Base-by-base conservation (phyloP, 495 filamentous ascomycete species). In the Pseudomonodictys pantanalensis region DNA sequence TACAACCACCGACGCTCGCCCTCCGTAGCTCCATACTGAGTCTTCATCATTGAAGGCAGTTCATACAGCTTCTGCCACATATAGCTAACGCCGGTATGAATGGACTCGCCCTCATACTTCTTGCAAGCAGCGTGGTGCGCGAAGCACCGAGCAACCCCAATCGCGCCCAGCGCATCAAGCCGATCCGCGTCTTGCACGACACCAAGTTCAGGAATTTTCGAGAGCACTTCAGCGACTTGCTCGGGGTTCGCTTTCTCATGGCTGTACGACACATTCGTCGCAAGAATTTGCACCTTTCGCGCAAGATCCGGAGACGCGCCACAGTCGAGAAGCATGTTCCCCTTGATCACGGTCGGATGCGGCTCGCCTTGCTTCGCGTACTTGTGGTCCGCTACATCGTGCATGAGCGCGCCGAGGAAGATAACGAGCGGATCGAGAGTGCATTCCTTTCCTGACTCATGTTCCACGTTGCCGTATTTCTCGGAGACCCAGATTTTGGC, bases 131-230 rank as follows among this genome's bases (percentile, higher is more conserved):
- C 90, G 1, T 84, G 78, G 68, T 82, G 95, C 2, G 88, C 86
- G 71, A 96, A 95, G 38, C 81, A 79, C 33, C 92, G 71, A 2
- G 81, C 91, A 51, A 95, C 82, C 1, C 91, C 91, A 48, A 96
- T 78, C 1, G 88, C 88, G 0, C 91, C 91, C 62, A 95, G 80
- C 1, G 91, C 89, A 78, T 96, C 91, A 35, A 96, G 74, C 6
- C 91, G 79, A 74, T 96, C 91, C 1, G 91, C 91, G 72, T 96
- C 91, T 71, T 95, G 91, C 11, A 96, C 90, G 42, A 95, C 79
- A 0, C 78, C 89, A 2, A 96, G 73, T 72, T 96, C 91, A 0
- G 84, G 87, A 66, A 86, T 75, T 26, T 75, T 47, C 7, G 69
- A 59, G 10, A 92, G 73, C 8, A 90, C 69, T 5, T 7, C 12